Evolutionary conservation across 2,329 filamentous ascomycete species (phyloP).

Genomic region (Harringtonia lauricola): DNA sequence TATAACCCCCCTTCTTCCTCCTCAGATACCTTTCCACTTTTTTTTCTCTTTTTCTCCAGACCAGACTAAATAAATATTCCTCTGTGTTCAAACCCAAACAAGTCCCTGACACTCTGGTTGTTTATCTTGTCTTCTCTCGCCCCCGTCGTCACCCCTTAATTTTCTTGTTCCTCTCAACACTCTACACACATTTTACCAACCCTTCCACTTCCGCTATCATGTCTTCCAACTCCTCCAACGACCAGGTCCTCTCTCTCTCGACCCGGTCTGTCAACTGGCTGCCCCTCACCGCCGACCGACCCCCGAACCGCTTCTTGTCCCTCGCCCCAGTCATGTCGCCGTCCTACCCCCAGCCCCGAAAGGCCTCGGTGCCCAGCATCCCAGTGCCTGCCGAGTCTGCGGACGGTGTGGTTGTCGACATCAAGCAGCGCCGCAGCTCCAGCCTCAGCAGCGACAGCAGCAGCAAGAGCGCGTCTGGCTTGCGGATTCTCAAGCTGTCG

Average conservation of each 20-base stretch:
- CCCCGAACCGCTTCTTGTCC: slow-evolving; percentile 36
- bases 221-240: slow-evolving; percentile 8
- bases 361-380: slow-evolving; percentile 5
- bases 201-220: slow-evolving; percentile 1
- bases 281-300: slow-evolving; percentile 9
- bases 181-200: slow-evolving; percentile 1
- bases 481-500: slow-evolving; percentile 51
- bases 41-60: not conserved
- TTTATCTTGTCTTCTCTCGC: not conserved
- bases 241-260: slow-evolving; percentile 14
- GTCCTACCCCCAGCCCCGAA: slow-evolving; percentile 38
- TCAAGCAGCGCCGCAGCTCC: slow-evolving; percentile 36
- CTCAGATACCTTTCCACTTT: not conserved
- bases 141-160: not conserved
- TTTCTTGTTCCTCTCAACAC: not conserved
- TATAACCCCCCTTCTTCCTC: not conserved
- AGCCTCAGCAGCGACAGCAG: slow-evolving; percentile 36
- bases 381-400: slow-evolving; percentile 9
- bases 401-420: slow-evolving; percentile 6
- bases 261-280: slow-evolving; percentile 14
- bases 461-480: slow-evolving; percentile 20
- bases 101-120: not conserved
- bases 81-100: not conserved
- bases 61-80: not conserved
- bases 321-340: slow-evolving; percentile 47